Evolutionary conservation across 257 asterid species (phyloP).

Genomic region (Forsythia suspensa): DNA sequence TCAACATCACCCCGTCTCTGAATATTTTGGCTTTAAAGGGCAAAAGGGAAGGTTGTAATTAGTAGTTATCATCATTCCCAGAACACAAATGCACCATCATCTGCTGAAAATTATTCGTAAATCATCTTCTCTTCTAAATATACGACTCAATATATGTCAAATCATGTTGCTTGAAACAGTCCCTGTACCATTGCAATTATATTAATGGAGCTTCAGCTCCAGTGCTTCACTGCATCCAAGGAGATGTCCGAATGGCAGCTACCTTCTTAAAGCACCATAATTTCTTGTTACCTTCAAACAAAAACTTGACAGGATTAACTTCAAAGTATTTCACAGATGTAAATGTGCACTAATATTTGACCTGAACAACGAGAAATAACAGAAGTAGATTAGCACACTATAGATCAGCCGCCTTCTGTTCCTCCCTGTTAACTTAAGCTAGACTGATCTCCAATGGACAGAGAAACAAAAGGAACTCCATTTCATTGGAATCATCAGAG

Average conservation of each 20-base stretch:
- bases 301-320: conserved; percentile 8
- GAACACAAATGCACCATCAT: neutral
- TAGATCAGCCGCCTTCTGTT: neutral
- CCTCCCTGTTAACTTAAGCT: neutral
- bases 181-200: neutral
- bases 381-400: neutral
- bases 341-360: neutral
- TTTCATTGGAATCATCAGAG: neutral
- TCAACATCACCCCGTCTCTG: neutral
- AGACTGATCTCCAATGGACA: neutral
- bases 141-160: neutral
- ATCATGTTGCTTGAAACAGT: neutral
- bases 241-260: conserved; percentile 18
- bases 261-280: conserved; percentile 78
- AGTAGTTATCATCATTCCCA: neutral
- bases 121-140: neutral
- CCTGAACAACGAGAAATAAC: neutral
- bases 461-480: neutral
- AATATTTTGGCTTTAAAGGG: too few species aligned
- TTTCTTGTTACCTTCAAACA: conserved; percentile 71
- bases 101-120: neutral
- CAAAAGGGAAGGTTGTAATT: too few species aligned
- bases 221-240: neutral
- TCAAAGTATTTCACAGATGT: neutral
- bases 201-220: neutral